Conservation (phyloP, 139 green algal genomes). For the Tetraselmis chui region DNA sequence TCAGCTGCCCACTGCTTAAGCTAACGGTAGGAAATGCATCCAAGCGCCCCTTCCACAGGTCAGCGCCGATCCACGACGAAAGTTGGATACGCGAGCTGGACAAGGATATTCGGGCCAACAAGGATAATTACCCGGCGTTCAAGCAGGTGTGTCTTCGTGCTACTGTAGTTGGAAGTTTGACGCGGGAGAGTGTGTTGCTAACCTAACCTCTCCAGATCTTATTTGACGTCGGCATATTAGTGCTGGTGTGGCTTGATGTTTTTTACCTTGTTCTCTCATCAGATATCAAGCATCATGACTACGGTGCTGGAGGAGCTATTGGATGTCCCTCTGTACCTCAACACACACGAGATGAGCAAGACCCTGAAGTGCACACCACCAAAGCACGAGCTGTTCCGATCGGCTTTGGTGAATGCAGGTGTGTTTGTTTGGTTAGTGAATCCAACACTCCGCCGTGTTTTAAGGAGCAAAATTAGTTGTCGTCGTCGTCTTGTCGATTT, state of each 20-base stretch:
- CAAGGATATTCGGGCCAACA: slow-evolving; percentile 7
- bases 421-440: no score
- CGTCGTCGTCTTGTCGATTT: background rate
- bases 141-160: background rate
- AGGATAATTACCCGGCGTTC: slow-evolving; percentile 17
- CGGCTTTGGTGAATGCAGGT: slow-evolving; percentile 82
- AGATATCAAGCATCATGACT: slow-evolving; percentile 73
- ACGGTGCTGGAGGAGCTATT: slow-evolving; percentile 67
- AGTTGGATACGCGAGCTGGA: background rate
- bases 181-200: slow-evolving; percentile 32
- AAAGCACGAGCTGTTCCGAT: slow-evolving; percentile 59
- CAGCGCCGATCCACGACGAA: background rate
- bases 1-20: no score
- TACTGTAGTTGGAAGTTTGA: background rate
- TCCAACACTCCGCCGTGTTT: no score
- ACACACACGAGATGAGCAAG: slow-evolving; percentile 71
- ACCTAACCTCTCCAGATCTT: background rate
- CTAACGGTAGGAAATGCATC: no score
- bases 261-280: slow-evolving; percentile 45
- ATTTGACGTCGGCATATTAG: slow-evolving; percentile 18
- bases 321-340: slow-evolving; percentile 76
- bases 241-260: no score
- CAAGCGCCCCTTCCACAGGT: no score
- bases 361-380: slow-evolving; percentile 67
- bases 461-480: background rate